Percentiles rank a stretch among this genome's conserved stretches.
Evolutionary conservation across 192 early-diverging fungal species (phyloP).

Genomic region (Spizellomyces sp.): DNA sequence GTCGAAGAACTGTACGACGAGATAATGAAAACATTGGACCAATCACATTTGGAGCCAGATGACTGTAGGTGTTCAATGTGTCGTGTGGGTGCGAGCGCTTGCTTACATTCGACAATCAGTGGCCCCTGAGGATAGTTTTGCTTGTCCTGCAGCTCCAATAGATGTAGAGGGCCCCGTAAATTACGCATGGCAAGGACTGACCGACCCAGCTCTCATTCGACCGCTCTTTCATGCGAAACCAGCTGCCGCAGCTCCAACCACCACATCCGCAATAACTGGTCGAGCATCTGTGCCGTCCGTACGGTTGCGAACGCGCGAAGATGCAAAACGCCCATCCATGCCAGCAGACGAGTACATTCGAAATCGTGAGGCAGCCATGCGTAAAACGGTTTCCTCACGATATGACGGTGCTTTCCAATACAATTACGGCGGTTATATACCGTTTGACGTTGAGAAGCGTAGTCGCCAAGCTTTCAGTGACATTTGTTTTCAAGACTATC

Average conservation of each 20-base stretch:
- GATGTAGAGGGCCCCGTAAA: constrained; percentile 36
- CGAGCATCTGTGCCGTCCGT: no score
- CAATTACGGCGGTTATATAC: constrained; percentile 64
- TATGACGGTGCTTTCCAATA: constrained; percentile 50
- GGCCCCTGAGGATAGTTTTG: constrained; percentile 7
- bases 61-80: constrained; percentile 26
- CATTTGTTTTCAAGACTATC: constrained; percentile 35
- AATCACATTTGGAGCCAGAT: constrained; percentile 46
- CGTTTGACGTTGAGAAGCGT: constrained; percentile 40
- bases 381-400: constrained; percentile 42
- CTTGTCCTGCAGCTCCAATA: constrained; percentile 49
- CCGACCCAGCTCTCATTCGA: constrained; percentile 6
- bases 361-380: constrained; percentile 53
- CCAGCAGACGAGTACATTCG: constrained; percentile 45
- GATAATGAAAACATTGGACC: constrained; percentile 52
- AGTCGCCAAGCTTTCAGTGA: constrained; percentile 8
- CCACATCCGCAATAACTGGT: no score
- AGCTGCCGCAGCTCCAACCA: background rate
- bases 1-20: constrained; percentile 61
- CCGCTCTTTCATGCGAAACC: background rate
- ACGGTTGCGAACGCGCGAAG: constrained; percentile 31
- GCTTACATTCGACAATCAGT: background rate
- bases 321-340: constrained; percentile 15
- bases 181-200: constrained; percentile 22
- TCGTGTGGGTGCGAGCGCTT: background rate